Conservation (phyloP, 208 protist species). For the Herpetomonas tarakana region DNA sequence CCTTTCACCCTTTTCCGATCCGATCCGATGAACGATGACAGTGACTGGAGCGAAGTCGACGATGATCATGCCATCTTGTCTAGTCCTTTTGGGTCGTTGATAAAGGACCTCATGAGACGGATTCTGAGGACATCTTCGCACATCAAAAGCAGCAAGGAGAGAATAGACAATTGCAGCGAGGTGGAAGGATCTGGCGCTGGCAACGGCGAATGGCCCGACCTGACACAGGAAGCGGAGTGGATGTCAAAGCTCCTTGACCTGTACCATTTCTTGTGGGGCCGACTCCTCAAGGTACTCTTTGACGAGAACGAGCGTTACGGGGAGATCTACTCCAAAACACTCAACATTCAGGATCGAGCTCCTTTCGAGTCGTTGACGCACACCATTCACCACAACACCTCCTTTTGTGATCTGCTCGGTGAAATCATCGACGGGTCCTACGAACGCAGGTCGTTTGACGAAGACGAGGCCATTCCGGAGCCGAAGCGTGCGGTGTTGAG, state of each 20-base stretch:
- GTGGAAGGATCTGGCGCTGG: neutral
- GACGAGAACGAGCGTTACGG: constrained; percentile 66
- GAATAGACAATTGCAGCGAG: neutral
- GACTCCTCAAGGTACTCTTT: constrained; percentile 52
- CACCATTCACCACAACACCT: constrained; percentile 68
- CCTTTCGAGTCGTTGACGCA: constrained; percentile 74
- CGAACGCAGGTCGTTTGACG: constrained; percentile 25
- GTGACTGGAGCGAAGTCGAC: constrained; percentile 23
- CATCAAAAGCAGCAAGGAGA: constrained; percentile 21
- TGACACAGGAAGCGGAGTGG: constrained; percentile 3
- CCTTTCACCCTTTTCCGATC: too few species aligned
- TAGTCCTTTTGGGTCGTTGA: constrained; percentile 20
- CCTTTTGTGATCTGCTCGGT: constrained; percentile 77
- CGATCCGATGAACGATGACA: too few species aligned
- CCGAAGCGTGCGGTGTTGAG: constrained; percentile 17
- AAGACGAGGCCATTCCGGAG: constrained; percentile 20
- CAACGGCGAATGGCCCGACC: constrained; percentile 1
- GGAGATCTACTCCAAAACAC: constrained; percentile 62
- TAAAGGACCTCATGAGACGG: constrained; percentile 46
- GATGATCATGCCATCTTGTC: constrained; percentile 37
- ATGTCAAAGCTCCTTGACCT: constrained; percentile 17
- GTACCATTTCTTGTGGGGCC: constrained; percentile 25
- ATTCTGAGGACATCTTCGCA: constrained; percentile 23
- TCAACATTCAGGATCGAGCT: constrained; percentile 76
- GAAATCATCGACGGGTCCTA: constrained; percentile 50